Conservation (phyloP, 2,329 filamentous ascomycete genomes). For the Beauveria sp. region DNA sequence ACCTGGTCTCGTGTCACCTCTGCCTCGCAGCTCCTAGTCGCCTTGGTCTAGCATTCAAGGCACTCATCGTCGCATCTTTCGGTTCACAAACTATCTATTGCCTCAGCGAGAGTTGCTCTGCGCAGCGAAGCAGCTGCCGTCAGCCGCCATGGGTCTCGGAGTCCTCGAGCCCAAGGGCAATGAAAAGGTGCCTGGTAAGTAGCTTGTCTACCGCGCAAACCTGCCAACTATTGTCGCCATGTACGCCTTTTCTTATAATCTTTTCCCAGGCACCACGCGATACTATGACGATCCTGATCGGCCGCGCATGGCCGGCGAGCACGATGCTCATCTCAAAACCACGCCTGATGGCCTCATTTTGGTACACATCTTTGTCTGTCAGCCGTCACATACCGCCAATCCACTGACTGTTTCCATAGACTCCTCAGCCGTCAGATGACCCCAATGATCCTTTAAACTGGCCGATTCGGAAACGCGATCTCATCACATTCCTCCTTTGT, state of each 20-base stretch:
- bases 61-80: not conserved
- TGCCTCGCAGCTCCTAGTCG: not conserved
- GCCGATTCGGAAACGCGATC: conserved; percentile 78
- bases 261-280: conserved; percentile 46
- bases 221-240: not conserved
- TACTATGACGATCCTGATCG: conserved; percentile 55
- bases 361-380: conserved; percentile 34
- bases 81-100: not conserved
- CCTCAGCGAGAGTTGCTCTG: not conserved
- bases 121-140: not conserved
- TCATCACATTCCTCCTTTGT: conserved; percentile 72
- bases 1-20: not conserved
- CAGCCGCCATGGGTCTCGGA: conserved; percentile 44
- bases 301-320: conserved; percentile 32
- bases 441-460: conserved; percentile 83
- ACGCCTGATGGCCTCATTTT: conserved; percentile 72
- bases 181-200: conserved; percentile 66
- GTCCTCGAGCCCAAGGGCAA: conserved; percentile 61
- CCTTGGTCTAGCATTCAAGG: not conserved
- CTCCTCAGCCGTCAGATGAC: conserved; percentile 82
- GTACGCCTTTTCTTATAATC: not conserved
- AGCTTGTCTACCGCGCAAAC: not conserved
- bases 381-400: not conserved
- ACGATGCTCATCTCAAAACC: conserved; percentile 55
- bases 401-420: conserved; percentile 22